These are phyloP conservation scores for Sporisorium iseilematis-ciliati DNA, from an alignment of 1,284 basidiomycete species.

Conservation along the genomic window DNA sequence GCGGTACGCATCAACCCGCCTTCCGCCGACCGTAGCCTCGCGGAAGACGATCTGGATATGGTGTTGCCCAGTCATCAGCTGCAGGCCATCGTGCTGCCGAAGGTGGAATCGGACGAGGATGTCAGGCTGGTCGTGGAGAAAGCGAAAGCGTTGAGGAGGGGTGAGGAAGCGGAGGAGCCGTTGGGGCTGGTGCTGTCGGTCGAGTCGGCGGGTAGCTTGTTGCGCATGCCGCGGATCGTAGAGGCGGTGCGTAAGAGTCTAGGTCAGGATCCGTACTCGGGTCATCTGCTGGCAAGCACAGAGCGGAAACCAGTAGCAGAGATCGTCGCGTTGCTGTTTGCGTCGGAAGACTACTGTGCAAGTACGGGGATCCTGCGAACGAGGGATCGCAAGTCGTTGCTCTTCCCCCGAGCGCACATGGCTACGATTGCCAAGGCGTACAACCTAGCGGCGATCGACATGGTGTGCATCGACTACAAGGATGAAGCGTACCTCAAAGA, in stretches of 20 bases:
- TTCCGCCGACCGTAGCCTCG: conserved; percentile 34
- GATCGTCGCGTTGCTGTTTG: conserved; percentile 63
- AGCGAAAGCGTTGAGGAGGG: conserved; percentile 31
- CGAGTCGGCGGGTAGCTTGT: conserved; percentile 60
- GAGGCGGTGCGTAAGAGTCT: conserved; percentile 22
- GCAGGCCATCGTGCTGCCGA: conserved; percentile 64
- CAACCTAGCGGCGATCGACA: conserved; percentile 80
- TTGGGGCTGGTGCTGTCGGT: conserved; percentile 62
- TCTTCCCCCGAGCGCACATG: conserved; percentile 87
- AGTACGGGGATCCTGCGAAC: conserved; percentile 88
- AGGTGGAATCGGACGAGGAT: conserved; percentile 63
- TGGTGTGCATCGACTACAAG: conserved; percentile 92
- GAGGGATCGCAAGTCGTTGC: conserved; percentile 78
- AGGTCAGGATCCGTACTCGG: conserved; percentile 7
- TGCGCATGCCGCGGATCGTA: conserved; percentile 59
- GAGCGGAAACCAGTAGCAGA: conserved; percentile 11
- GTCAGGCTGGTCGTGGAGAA: conserved; percentile 47
- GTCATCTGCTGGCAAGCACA: background rate
- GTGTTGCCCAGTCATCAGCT: conserved; percentile 54
- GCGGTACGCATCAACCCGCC: conserved; percentile 68
- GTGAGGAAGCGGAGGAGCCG: conserved; percentile 5
- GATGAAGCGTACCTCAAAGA: conserved; percentile 78
- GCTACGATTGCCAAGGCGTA: conserved; percentile 87
- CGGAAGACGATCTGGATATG: conserved; percentile 63
- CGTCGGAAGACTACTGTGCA: conserved; percentile 75